Conservation (phyloP, 306 rosid species). For the Cicer pinnatifidum region DNA sequence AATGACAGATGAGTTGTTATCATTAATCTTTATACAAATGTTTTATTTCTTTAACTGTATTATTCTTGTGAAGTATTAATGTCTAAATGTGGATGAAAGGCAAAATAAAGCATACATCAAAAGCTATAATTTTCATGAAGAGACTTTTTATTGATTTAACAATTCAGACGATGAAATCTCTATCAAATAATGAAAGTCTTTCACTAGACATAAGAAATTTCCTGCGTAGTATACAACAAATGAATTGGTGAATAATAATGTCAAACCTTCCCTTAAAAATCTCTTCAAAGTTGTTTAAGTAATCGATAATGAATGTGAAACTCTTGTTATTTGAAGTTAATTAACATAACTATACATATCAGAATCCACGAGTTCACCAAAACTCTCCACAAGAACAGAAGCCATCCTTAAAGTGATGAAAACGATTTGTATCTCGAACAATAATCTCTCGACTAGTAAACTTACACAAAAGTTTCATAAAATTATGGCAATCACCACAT, state of each 20-base stretch:
- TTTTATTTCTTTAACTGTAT: not conserved
- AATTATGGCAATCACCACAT: conserved; percentile 88
- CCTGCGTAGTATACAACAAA: not conserved
- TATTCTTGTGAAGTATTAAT: not conserved
- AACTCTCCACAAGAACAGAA: conserved; percentile 72
- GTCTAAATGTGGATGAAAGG: not conserved
- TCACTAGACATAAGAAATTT: not conserved
- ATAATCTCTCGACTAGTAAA: conserved; percentile 61
- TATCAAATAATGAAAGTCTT: not conserved
- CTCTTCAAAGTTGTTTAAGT: conserved; percentile 28
- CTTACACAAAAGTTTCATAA: conserved; percentile 71
- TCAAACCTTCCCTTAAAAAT: conserved; percentile 8
- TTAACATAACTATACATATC: not conserved
- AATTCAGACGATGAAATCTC: not conserved
- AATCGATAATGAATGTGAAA: conserved; percentile 3
- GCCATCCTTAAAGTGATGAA: conserved; percentile 77
- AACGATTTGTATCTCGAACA: conserved; percentile 78
- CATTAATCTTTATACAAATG: not conserved
- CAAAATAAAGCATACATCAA: not conserved
- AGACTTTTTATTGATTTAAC: not conserved
- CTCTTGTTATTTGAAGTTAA: conserved; percentile 2
- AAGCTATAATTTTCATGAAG: not conserved
- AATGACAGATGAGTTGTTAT: not conserved
- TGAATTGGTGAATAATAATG: not conserved
- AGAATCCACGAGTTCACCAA: conserved; percentile 56